Conservation (phyloP, 1,284 basidiomycete genomes). For the Hemileia vastatrix region DNA sequence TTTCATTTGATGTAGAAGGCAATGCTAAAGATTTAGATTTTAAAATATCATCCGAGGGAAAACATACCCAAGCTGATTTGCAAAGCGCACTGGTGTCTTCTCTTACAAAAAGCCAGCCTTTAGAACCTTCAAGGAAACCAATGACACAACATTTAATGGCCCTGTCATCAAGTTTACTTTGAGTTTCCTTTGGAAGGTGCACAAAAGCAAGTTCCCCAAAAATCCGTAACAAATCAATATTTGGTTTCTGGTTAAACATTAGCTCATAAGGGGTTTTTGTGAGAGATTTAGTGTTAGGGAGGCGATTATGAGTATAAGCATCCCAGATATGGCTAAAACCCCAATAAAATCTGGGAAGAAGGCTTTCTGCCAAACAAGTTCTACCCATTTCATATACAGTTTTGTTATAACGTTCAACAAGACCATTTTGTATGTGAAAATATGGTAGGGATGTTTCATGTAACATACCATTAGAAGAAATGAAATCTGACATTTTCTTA, state of each 20-base stretch:
- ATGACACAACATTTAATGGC: not conserved
- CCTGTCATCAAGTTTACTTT: not conserved
- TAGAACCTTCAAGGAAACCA: not conserved
- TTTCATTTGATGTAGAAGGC: too few relatives aligned
- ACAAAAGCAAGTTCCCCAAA: not conserved
- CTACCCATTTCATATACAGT: constrained; percentile 4
- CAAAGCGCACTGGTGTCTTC: too few relatives aligned
- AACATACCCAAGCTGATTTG: too few relatives aligned
- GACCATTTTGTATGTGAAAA: too few relatives aligned
- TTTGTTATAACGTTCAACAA: not conserved
- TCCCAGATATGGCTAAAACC: not conserved
- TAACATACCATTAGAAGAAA: too few relatives aligned
- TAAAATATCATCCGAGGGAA: too few relatives aligned
- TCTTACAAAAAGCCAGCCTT: constrained; percentile 7
- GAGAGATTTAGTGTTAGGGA: constrained; percentile 1
- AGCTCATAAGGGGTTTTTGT: not conserved
- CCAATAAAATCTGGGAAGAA: not conserved
- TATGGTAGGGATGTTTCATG: too few relatives aligned
- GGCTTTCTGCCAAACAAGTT: not conserved
- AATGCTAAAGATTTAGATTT: too few relatives aligned
- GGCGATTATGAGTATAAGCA: not conserved
- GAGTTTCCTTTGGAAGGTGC: constrained; percentile 6
- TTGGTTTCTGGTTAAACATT: not conserved
- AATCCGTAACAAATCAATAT: not conserved
- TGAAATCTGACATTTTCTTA: too few relatives aligned